These are phyloP conservation scores for Clohesyomyces aquaticus DNA, from an alignment of 495 filamentous ascomycete species.

Conservation along the genomic window DNA sequence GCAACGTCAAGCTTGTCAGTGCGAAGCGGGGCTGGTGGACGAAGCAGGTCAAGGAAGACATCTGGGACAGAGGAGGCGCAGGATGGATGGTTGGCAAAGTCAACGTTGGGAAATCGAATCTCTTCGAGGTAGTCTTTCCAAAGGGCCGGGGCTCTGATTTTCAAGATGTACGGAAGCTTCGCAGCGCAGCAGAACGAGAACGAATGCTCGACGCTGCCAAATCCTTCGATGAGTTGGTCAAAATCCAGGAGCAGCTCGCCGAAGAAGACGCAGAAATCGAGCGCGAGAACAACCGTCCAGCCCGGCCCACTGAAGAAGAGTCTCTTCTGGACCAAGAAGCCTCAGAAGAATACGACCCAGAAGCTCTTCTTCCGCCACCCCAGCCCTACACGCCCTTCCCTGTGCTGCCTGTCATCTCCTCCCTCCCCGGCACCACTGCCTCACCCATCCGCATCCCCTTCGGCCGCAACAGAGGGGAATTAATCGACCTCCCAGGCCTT, in stretches of 20 bases:
- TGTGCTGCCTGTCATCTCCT: conserved; percentile 78
- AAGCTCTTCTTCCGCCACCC: conserved; percentile 71
- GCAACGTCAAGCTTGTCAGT: conserved; percentile 83
- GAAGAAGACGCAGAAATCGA: conserved; percentile 40
- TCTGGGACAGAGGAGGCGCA: conserved; percentile 76
- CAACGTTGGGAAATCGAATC: conserved; percentile 94
- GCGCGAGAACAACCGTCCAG: conserved; percentile 22
- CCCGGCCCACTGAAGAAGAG: conserved; percentile 46
- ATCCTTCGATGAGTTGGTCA: conserved; percentile 24
- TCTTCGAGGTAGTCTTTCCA: conserved; percentile 83
- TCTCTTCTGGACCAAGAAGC: conserved; percentile 37
- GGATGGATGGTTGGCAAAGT: conserved; percentile 98
- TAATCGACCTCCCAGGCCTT: conserved; percentile 93
- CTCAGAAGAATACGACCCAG: conserved; percentile 43
- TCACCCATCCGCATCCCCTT: conserved; percentile 90
- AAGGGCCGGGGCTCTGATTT: conserved; percentile 66
- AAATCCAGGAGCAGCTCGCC: conserved; percentile 31
- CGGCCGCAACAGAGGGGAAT: conserved; percentile 78
- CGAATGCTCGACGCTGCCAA: conserved; percentile 19
- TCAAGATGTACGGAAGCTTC: conserved; percentile 40
- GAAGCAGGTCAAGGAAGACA: conserved; percentile 78
- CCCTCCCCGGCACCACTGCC: conserved; percentile 89
- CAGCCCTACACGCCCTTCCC: conserved; percentile 74
- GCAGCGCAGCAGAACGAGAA: conserved; percentile 36
- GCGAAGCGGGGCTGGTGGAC: conserved; percentile 88